Evolutionary conservation across 1,139 yeast species (phyloP), one percentile per base, ranked within the genome.

Genomic region (Oligophagozyma castellii): DNA sequence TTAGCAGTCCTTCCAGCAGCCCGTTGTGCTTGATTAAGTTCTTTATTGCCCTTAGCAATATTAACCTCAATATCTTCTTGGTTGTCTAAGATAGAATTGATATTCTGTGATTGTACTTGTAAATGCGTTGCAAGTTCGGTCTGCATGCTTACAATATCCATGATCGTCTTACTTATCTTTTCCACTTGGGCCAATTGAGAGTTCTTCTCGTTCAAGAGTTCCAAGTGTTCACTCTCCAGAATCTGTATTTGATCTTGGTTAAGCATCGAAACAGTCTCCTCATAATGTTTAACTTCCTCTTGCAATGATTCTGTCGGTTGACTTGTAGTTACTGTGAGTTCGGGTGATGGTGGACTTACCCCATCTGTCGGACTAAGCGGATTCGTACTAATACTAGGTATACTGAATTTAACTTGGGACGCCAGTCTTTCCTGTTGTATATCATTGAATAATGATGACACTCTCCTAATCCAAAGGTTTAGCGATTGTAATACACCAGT

Each of bases 61-160:
- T 86, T 86, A 4, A 66, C 44, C 31, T 75, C 71, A 1, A 84
- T 72, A 38, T 70, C 71, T 34, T 72, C 74, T 35, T 81, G 92
- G 37, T 75, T 77, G 33, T 76, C 79, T 33, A 75, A 56, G 36
- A 89, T 60, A 23, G 64, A 61, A 33, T 69, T 65, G 22, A 89
- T 80, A 49, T 72, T 76, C 30, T 75, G 78, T 3, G 80, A 72
- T 53, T 89, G 98, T 0, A 71, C 56, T 20, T 73, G 73, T 30
- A 89, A 59, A 46, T 86, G 93, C 29, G 75, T 61, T 3, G 84
- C 67, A 35, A 89, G 61, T 44, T 83, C 93, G 19, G 76, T 65
- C 46, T 84, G 93, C 38, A 89, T 55, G 32, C 74, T 71, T 2
- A 89, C 69, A 29, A 89, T 78, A 47, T 84, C 95, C 30, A 74